These are phyloP conservation scores for Boletus reticuloceps DNA, from an alignment of 768 basidiomycete species.

Conservation along the genomic window DNA sequence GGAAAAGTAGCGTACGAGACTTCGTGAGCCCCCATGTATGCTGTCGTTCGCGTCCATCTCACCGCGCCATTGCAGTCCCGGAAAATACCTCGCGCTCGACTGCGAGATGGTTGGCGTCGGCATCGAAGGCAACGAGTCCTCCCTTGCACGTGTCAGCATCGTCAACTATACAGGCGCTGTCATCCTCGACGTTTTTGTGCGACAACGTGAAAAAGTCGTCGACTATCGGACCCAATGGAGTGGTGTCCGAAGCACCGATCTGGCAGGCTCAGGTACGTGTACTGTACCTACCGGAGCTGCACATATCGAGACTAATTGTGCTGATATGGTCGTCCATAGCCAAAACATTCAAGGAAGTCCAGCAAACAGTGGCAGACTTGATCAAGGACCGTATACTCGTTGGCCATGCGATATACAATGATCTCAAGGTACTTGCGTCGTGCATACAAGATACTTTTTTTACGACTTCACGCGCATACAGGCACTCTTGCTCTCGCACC, in stretches of 20 bases:
- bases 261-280: slow-evolving; percentile 55
- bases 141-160: slow-evolving; percentile 32
- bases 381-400: slow-evolving; percentile 77
- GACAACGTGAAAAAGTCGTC: slow-evolving; percentile 81
- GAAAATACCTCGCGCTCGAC: slow-evolving; percentile 81
- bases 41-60: not conserved
- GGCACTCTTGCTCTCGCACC: slow-evolving; percentile 73
- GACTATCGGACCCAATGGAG: slow-evolving; percentile 90
- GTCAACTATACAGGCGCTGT: slow-evolving; percentile 87
- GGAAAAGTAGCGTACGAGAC: slow-evolving; percentile 43
- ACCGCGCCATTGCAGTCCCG: slow-evolving; percentile 43
- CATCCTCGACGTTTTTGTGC: slow-evolving; percentile 81
- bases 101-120: slow-evolving; percentile 48
- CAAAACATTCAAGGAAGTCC: slow-evolving; percentile 74
- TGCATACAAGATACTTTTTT: not conserved
- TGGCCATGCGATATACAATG: slow-evolving; percentile 90
- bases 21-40: slow-evolving; percentile 37
- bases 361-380: slow-evolving; percentile 72
- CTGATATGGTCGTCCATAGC: slow-evolving; percentile 42
- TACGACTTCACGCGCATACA: not conserved
- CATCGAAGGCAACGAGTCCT: slow-evolving; percentile 13
- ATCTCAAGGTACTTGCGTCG: slow-evolving; percentile 58
- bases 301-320: not conserved
- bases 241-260: slow-evolving; percentile 60
- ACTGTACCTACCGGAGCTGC: too few relatives aligned